Evolutionary conservation across 805 yeast species (phyloP), one percentile per base, ranked within the genome.

Genomic region (Ogataea zsoltii): DNA sequence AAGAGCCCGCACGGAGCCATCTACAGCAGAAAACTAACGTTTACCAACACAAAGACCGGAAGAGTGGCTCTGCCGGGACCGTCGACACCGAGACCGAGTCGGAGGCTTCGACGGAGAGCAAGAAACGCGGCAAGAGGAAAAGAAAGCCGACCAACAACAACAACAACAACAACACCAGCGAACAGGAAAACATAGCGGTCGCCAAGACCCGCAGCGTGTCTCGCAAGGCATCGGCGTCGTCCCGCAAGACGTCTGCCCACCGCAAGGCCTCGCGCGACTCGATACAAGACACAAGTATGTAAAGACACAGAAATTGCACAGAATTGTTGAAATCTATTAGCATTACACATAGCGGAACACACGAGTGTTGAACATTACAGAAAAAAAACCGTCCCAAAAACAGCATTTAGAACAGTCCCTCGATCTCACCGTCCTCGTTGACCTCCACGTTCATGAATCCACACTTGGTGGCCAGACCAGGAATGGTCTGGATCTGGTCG

Each of bases 401-500:
- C n/a, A n/a, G n/a, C n/a, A n/a, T n/a, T n/a, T n/a, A 91, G 65
- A 91, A 91, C 65, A 91, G 75, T 25, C 98, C 98, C 58, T 89
- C 96, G 56, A 92, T 91, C 62, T 90, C 90, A 46, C 98, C 99
- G 26, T 78, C 76, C 26, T 88, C 86, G 65, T 86, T 82, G 44
- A 92, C 94, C 68, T 92, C 99, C 48, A 92, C 97, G 62, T 91
- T 88, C 96, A 92, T 88, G 74, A 87, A 92, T 19, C 98, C 98
- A 57, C 95, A 86, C 65, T 88, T 91, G 9, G 98, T 92, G 45
- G 97, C 95, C 62, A 92, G 74, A 49, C 99, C 99, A 21, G 99
- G 99, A 58, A 92, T 91, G 21, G 99, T 92, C 84, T 86, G 90
- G 60, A 92, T 92, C 69, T 92, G 96, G 45, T 96, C 97, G 14